These are phyloP conservation scores for Tricholoma sp. DNA, from an alignment of 768 basidiomycete species.

Conservation along the genomic window DNA sequence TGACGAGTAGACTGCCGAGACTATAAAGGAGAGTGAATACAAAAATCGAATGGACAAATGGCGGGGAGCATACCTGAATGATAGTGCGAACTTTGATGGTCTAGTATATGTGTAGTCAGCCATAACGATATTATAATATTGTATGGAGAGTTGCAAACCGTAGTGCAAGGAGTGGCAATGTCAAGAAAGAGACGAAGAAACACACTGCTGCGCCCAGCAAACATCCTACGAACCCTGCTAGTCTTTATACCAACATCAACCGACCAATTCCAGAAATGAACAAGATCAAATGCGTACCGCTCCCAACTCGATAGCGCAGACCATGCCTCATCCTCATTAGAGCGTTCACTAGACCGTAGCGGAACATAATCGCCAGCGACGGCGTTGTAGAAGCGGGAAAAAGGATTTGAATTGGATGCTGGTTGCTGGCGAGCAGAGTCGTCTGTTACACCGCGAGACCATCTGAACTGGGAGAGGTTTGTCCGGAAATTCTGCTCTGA, in stretches of 20 bases:
- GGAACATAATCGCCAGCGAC: constrained; percentile 88
- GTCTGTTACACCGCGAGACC: constrained; percentile 70
- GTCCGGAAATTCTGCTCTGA: constrained; percentile 67
- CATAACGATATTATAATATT: constrained; percentile 1
- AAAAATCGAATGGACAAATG: neutral
- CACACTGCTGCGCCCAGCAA: constrained; percentile 88
- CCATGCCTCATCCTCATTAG: constrained; percentile 95
- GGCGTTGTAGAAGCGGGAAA: constrained; percentile 83
- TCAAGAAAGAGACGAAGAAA: constrained; percentile 88
- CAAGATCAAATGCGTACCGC: constrained; percentile 40
- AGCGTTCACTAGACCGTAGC: constrained; percentile 70
- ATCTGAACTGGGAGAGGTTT: constrained; percentile 82
- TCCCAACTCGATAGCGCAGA: constrained; percentile 94
- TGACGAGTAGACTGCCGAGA: constrained; percentile 87
- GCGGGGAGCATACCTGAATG: constrained; percentile 57
- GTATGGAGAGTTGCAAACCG: constrained; percentile 14
- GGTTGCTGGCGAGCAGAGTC: constrained; percentile 52
- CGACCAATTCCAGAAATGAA: neutral
- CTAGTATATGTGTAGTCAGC: constrained; percentile 33
- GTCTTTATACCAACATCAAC: constrained; percentile 32
- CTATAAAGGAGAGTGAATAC: constrained; percentile 30
- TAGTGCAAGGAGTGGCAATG: constrained; percentile 52
- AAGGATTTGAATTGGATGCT: constrained; percentile 50
- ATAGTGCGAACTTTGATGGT: constrained; percentile 87
- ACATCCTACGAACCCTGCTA: constrained; percentile 89